Evolutionary conservation across 495 filamentous ascomycete species (phyloP).

Genomic region (Penicillium cataractarum): DNA sequence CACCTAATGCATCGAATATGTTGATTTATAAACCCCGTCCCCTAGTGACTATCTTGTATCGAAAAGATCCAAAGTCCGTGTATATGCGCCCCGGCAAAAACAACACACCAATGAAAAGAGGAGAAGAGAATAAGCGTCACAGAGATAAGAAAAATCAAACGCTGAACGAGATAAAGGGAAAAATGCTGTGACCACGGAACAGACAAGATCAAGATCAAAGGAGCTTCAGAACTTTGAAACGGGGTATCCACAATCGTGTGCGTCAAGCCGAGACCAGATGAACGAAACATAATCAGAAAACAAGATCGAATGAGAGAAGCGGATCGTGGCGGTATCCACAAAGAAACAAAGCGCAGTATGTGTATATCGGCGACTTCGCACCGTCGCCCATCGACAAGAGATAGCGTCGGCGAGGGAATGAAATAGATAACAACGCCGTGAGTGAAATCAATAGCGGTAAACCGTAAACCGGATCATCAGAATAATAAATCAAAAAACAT

Average conservation of each 20-base stretch:
- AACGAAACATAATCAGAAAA: constrained; percentile 17
- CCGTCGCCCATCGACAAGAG: constrained; percentile 26
- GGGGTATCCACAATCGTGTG: constrained; percentile 50
- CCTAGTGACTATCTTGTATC: constrained; percentile 17
- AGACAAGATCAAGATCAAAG: constrained; percentile 14
- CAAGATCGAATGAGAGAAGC: constrained; percentile 20
- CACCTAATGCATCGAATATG: constrained; percentile 19
- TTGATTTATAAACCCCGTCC: constrained; percentile 21
- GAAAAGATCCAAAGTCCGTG: constrained; percentile 22
- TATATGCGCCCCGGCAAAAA: constrained; percentile 16
- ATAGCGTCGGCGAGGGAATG: constrained; percentile 27
- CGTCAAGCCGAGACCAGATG: constrained; percentile 25
- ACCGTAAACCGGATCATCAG: constrained; percentile 14
- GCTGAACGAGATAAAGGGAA: constrained; percentile 21
- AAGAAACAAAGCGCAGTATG: constrained; percentile 14
- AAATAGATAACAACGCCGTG: constrained; percentile 28
- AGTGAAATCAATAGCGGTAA: constrained; percentile 16
- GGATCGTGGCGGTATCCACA: constrained; percentile 16
- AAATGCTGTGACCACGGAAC: constrained; percentile 5
- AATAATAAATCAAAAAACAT: constrained; percentile 20
- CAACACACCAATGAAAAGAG: background rate
- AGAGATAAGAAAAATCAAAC: constrained; percentile 6
- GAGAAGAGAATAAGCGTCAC: constrained; percentile 3
- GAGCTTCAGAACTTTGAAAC: constrained; percentile 23
- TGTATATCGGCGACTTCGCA: constrained; percentile 25